Evolutionary conservation across 495 filamentous ascomycete species (phyloP).

Genomic region (Trypethelium eluteriae): DNA sequence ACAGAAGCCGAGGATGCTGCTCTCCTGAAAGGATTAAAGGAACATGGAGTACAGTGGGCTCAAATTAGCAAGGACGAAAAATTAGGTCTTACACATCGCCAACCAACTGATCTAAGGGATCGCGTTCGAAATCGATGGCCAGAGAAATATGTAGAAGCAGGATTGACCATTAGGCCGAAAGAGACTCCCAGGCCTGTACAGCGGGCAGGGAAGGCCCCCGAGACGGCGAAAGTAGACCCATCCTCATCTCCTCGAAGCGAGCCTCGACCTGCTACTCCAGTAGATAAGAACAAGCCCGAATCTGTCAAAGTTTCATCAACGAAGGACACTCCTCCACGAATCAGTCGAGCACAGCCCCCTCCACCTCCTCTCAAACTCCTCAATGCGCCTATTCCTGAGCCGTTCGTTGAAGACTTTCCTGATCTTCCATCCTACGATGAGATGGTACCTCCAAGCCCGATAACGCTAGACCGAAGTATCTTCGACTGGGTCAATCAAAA

Average conservation of each 20-base stretch:
- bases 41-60: constrained; percentile 74
- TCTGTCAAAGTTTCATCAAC: background rate
- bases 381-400: constrained; percentile 16
- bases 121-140: constrained; percentile 75
- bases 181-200: constrained; percentile 19
- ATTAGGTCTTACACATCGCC: constrained; percentile 57
- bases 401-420: constrained; percentile 23
- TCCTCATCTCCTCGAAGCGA: background rate
- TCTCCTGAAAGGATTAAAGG: constrained; percentile 64
- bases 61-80: constrained; percentile 64
- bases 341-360: constrained; percentile 1
- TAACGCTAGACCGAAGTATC: constrained; percentile 33
- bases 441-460: constrained; percentile 21
- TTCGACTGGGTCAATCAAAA: constrained; percentile 28
- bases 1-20: constrained; percentile 68
- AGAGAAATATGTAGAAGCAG: constrained; percentile 54
- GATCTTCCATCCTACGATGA: constrained; percentile 24
- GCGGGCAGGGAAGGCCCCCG: constrained; percentile 15
- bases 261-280: background rate
- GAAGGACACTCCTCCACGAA: constrained; percentile 2
- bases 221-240: background rate
- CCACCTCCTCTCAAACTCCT: constrained; percentile 17
- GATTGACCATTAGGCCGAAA: constrained; percentile 22
- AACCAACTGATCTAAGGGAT: constrained; percentile 74
- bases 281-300: background rate